A percentile compares a stretch with the other conserved stretches of the same genome.
These are phyloP conservation scores for Saccharum hybrid DNA, from an alignment of 202 grass and related monocot species.

Conservation along the genomic window DNA sequence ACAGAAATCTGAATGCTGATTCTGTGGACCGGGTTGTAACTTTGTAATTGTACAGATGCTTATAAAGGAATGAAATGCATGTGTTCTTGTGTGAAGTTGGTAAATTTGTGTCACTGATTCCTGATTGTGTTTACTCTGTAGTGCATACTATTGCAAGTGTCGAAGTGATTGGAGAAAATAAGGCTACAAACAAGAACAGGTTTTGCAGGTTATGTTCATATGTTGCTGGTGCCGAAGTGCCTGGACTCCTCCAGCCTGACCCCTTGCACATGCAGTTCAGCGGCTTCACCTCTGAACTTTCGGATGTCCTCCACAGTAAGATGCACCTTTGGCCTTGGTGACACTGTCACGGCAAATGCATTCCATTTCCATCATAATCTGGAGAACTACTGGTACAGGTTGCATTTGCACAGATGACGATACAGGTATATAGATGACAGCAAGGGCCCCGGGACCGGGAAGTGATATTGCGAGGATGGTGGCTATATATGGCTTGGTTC, in stretches of 20 bases:
- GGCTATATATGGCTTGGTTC: constrained; percentile 14
- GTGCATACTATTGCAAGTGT: not conserved
- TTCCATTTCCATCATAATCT: not conserved
- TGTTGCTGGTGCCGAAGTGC: too few relatives aligned
- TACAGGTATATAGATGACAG: not conserved
- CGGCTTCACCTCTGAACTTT: not conserved
- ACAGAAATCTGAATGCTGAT: constrained; percentile 21
- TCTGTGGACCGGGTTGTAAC: constrained; percentile 30
- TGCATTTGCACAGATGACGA: not conserved
- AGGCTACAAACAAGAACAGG: not conserved
- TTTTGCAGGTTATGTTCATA: too few relatives aligned
- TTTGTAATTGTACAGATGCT: constrained; percentile 39
- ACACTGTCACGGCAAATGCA: constrained; percentile 43
- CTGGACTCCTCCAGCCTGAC: constrained; percentile 1
- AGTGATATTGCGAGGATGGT: too few relatives aligned
- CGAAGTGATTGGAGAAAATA: not conserved
- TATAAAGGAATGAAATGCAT: constrained; percentile 39
- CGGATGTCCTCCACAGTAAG: not conserved
- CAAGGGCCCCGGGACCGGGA: too few relatives aligned
- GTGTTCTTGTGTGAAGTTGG: constrained; percentile 11
- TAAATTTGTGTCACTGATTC: constrained; percentile 7
- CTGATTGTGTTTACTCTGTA: not conserved
- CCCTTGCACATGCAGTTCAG: constrained; percentile 33
- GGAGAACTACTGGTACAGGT: not conserved
- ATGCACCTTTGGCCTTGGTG: not conserved